Base-by-base conservation (phyloP, 495 filamentous ascomycete species). In the Cairneyella variabilis region DNA sequence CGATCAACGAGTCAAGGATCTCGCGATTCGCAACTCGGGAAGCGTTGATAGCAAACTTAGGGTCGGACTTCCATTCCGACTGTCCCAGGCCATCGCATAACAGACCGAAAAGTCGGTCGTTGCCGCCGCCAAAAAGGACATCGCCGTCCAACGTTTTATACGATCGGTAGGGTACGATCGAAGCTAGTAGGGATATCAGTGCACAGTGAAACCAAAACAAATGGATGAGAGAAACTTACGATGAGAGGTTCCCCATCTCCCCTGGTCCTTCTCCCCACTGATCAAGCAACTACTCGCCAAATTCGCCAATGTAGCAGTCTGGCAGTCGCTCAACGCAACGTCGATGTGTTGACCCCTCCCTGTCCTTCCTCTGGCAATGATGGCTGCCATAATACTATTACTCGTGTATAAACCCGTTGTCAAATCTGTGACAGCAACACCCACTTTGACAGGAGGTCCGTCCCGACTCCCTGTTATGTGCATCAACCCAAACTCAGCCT, bases 341-440 rank as follows among this genome's bases (percentile, higher is more conserved):
- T 98, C 93, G 41, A 98, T 91, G 68, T 96, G 90, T 68, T 97
- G 93, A 0, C 93, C 93, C 57, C 76, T 81, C 0, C 85, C 85
- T 0, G 84, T 88, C 43, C 71, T 76, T 2, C 61, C 77, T 14
- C 93, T 79, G 1, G 79, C 77, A 45, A 98, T 72, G 40, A 98
- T 71, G 0, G 95, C 91, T 0, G 93, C 93, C 90, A 97, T 95
- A 62, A 98, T 90, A 27, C 87, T 82, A 69, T 97, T 97, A 42
- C 88, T 90, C n/a, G 93, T 90, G 65, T 97, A 97, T n/a, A 98
- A 64, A 0, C 93, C 93, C 0, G 93, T 97, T 0, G 93, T 97
- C 47, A 98, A 69, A 66, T 98, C 93, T 0, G 95, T 98, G 6
- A 97, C 92, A 5, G 93, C 93, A 12, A 97, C 93, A 3, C 93